Evolutionary conservation across 331 rosid genomes (phyloP).

Genomic region (Acacia pycnantha): DNA sequence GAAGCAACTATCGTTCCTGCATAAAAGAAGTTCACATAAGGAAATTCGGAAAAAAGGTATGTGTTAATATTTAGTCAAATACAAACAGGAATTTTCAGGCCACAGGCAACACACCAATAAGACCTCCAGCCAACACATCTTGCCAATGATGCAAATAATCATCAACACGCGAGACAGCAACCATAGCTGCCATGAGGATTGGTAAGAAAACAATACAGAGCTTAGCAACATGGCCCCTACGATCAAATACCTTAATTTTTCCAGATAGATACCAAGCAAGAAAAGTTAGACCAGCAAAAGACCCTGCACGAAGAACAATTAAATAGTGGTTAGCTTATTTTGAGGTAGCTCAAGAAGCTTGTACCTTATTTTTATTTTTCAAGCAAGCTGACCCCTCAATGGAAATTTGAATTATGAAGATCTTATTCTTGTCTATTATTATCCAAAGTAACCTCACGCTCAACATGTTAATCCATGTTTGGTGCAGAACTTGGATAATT

Average conservation of each 20-base stretch:
- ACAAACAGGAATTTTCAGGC: not conserved
- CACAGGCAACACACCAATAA: constrained; percentile 58
- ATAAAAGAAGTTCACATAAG: constrained; percentile 32
- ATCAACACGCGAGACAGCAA: constrained; percentile 92
- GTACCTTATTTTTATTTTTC: not conserved
- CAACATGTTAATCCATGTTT: not conserved
- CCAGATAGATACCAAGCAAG: constrained; percentile 88
- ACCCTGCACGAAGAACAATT: constrained; percentile 58
- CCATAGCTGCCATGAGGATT: constrained; percentile 70
- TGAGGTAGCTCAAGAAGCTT: constrained; percentile 4
- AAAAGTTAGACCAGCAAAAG: constrained; percentile 88
- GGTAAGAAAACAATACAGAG: constrained; percentile 76
- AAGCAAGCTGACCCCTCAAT: constrained; percentile 14
- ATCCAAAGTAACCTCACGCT: constrained; percentile 15
- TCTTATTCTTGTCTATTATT: constrained; percentile 11
- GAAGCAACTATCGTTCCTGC: constrained; percentile 76
- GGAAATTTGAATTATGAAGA: not conserved
- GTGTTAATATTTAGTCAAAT: not conserved
- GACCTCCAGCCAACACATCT: constrained; percentile 86
- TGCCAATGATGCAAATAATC: constrained; percentile 99
- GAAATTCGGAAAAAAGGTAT: constrained; percentile 4
- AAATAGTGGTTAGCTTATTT: constrained; percentile 17
- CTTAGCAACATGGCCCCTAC: constrained; percentile 80
- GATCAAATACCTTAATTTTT: constrained; percentile 79
- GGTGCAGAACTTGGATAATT: not conserved